These are phyloP conservation scores for Speleostelium caveatum DNA, from an alignment of 78 protist genomes.

Conservation along the genomic window DNA sequence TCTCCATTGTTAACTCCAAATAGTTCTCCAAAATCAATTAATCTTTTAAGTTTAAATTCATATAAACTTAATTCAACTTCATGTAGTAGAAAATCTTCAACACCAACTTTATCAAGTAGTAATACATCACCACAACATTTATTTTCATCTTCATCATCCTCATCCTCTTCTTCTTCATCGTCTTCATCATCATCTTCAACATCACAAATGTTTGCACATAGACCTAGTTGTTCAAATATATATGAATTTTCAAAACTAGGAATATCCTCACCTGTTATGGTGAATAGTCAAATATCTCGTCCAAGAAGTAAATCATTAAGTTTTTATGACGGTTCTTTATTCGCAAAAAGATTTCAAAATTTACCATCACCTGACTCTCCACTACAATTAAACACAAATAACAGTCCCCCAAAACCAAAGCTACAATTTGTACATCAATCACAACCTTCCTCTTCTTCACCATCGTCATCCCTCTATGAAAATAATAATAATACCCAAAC, in stretches of 20 bases:
- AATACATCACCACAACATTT: background rate
- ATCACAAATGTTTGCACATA: background rate
- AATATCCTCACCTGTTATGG: constrained; percentile 4
- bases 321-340: constrained; percentile 2
- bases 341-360: background rate
- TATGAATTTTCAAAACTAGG: constrained; percentile 37
- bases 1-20: constrained; percentile 28
- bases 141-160: background rate
- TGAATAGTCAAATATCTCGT: background rate
- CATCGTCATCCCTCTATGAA: constrained; percentile 14
- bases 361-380: background rate
- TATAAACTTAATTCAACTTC: background rate
- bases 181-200: background rate
- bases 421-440: background rate
- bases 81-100: background rate
- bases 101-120: background rate
- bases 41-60: background rate
- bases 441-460: background rate
- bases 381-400: background rate
- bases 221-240: background rate
- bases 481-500: too few relatives aligned
- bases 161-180: background rate
- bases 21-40: background rate
- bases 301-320: constrained; percentile 58
- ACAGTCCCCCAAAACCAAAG: background rate